Conservation (phyloP, 805 yeast species). For the Torulaspora gathmanii region DNA sequence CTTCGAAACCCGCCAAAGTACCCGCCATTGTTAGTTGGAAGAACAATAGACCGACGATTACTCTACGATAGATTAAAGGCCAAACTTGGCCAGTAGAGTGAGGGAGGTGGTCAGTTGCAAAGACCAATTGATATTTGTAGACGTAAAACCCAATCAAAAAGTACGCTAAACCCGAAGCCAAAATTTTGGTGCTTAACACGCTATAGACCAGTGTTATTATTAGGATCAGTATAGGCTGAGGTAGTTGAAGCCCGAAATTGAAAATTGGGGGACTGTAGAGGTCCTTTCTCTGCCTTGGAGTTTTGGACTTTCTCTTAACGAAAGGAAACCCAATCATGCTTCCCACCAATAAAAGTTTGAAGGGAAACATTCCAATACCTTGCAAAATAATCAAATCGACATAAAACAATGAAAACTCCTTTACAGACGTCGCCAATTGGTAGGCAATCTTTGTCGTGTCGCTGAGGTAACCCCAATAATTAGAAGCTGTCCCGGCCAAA, state of each 20-base stretch:
- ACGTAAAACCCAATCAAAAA: slow-evolving; percentile 83
- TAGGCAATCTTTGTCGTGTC: slow-evolving; percentile 88
- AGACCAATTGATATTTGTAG: slow-evolving; percentile 83
- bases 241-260: slow-evolving; percentile 85
- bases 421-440: slow-evolving; percentile 75
- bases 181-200: slow-evolving; percentile 80
- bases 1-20: slow-evolving; percentile 68
- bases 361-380: slow-evolving; percentile 87
- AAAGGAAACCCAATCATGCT: slow-evolving; percentile 70
- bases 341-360: slow-evolving; percentile 76
- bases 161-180: slow-evolving; percentile 78
- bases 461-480: slow-evolving; percentile 70
- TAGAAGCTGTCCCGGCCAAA: slow-evolving; percentile 85
- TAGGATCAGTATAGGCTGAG: slow-evolving; percentile 83
- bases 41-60: slow-evolving; percentile 70
- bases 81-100: slow-evolving; percentile 96
- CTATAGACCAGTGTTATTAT: slow-evolving; percentile 84
- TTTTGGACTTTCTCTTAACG: slow-evolving; percentile 57
- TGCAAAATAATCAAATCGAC: slow-evolving; percentile 80
- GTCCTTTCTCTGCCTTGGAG: slow-evolving; percentile 76
- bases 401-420: slow-evolving; percentile 78
- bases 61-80: slow-evolving; percentile 83
- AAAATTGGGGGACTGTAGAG: slow-evolving; percentile 85
- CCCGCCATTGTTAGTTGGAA: slow-evolving; percentile 95
- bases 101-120: slow-evolving; percentile 90